These are phyloP conservation scores for Camelina laxa DNA, from an alignment of 345 rosid genomes.

Conservation along the genomic window DNA sequence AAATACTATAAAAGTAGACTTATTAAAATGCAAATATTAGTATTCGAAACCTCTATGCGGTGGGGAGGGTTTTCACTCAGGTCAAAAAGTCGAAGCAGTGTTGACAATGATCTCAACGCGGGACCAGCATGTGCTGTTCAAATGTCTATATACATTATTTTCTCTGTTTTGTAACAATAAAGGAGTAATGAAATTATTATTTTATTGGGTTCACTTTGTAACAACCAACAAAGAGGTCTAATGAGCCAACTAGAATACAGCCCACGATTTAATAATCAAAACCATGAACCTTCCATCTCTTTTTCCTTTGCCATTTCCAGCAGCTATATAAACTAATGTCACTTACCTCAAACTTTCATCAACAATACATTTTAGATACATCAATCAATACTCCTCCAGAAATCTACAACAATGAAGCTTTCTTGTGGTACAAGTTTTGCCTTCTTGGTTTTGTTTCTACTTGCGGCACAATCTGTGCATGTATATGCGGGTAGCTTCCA, in stretches of 20 bases:
- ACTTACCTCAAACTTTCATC: constrained; percentile 15
- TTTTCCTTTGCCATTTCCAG: constrained; percentile 19
- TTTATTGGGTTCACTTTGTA: constrained; percentile 25
- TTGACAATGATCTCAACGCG: constrained; percentile 30
- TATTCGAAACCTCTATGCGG: constrained; percentile 21
- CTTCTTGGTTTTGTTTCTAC: constrained; percentile 34
- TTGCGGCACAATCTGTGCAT: constrained; percentile 28
- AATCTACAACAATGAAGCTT: constrained; percentile 25
- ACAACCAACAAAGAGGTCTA: constrained; percentile 31
- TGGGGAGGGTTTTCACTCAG: constrained; percentile 20
- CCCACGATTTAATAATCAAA: constrained; percentile 25
- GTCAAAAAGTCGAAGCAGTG: constrained; percentile 30
- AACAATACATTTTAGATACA: constrained; percentile 8
- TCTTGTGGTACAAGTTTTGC: constrained; percentile 29
- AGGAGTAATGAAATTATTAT: constrained; percentile 32
- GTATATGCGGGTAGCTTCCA: constrained; percentile 44
- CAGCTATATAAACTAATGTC: constrained; percentile 35
- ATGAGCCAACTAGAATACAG: constrained; percentile 39
- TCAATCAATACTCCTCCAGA: neutral
- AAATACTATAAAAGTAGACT: neutral
- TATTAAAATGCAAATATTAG: neutral
- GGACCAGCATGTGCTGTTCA: constrained; percentile 21
- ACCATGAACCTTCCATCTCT: constrained; percentile 32
- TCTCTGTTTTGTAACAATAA: constrained; percentile 32
- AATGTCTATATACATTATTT: constrained; percentile 38